A percentile compares a stretch with the other conserved stretches of the same genome.
These are phyloP conservation scores for Epichloe brachyelytri DNA, from an alignment of 2,329 filamentous ascomycete species.

Conservation along the genomic window DNA sequence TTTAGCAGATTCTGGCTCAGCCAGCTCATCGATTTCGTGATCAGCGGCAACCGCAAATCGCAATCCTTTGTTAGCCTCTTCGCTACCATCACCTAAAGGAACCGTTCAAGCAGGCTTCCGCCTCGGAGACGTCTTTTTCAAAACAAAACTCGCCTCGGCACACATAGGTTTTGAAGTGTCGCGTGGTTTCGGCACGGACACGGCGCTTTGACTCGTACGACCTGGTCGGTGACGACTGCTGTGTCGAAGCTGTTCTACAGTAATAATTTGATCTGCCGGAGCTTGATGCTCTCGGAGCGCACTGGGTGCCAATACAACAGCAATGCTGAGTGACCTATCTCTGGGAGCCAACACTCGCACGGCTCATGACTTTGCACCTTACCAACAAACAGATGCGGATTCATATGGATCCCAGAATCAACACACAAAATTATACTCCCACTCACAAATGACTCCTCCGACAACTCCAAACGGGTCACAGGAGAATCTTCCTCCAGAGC, in stretches of 20 bases:
- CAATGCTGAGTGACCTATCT: constrained; percentile 28
- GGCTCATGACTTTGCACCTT: constrained; percentile 44
- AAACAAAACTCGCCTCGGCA: not conserved
- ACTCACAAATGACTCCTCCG: constrained; percentile 63
- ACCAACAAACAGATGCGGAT: constrained; percentile 18
- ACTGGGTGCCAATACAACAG: constrained; percentile 16
- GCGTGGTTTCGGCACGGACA: not conserved
- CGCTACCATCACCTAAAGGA: not conserved
- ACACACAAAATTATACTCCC: constrained; percentile 29
- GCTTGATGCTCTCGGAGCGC: constrained; percentile 18
- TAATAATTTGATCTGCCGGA: constrained; percentile 3
- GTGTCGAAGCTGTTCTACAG: not conserved
- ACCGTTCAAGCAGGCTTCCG: not conserved
- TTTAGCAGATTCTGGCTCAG: constrained; percentile 1
- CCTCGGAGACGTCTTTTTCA: not conserved
- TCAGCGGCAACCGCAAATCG: not conserved
- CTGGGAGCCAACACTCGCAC: constrained; percentile 47
- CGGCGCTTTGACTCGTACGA: not conserved
- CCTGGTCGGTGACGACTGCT: constrained; percentile 8
- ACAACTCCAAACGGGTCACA: constrained; percentile 58
- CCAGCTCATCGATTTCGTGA: not conserved
- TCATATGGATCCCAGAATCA: constrained; percentile 20
- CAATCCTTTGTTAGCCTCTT: not conserved
- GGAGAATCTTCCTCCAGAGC: constrained; percentile 37
- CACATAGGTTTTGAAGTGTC: not conserved